Evolutionary conservation across 2,329 filamentous ascomycete genomes (phyloP).

Genomic region (Ophiosphaerella herpotricha): DNA sequence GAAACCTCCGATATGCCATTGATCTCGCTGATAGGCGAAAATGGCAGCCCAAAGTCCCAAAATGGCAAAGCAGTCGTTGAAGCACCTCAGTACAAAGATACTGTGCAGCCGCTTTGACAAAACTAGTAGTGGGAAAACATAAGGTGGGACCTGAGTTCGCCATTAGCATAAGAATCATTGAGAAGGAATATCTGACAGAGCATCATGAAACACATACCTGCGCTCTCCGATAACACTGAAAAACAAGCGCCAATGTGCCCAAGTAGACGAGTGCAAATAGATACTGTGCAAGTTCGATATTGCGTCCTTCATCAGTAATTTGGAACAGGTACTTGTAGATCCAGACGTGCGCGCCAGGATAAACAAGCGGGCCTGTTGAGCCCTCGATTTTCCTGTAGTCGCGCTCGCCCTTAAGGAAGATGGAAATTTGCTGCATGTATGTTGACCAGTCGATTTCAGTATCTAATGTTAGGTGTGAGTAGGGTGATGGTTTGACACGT

Average conservation of each 20-base stretch:
- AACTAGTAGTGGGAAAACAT: constrained; percentile 82
- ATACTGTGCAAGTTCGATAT: constrained; percentile 81
- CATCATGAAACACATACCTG: constrained; percentile 55
- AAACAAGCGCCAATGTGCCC: constrained; percentile 72
- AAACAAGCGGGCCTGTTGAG: constrained; percentile 89
- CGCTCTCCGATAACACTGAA: constrained; percentile 79
- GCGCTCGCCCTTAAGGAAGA: constrained; percentile 81
- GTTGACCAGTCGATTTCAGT: constrained; percentile 98
- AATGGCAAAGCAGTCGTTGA: constrained; percentile 92
- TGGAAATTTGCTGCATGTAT: constrained; percentile 91
- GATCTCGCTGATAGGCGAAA: constrained; percentile 72
- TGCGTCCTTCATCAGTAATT: constrained; percentile 73
- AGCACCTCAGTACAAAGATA: constrained; percentile 88
- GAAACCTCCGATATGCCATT: constrained; percentile 74
- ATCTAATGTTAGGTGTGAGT: constrained; percentile 59
- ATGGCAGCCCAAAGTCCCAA: constrained; percentile 85
- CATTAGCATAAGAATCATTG: not conserved
- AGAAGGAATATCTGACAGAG: not conserved
- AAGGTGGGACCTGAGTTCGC: constrained; percentile 71
- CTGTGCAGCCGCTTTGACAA: constrained; percentile 92
- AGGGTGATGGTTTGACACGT: constrained; percentile 24
- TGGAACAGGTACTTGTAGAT: constrained; percentile 81
- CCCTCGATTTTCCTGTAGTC: constrained; percentile 87
- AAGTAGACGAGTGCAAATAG: constrained; percentile 84
- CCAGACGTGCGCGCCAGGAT: constrained; percentile 92